Conservation (phyloP, 2,329 filamentous ascomycete genomes). For the Cercospora brassicicola region DNA sequence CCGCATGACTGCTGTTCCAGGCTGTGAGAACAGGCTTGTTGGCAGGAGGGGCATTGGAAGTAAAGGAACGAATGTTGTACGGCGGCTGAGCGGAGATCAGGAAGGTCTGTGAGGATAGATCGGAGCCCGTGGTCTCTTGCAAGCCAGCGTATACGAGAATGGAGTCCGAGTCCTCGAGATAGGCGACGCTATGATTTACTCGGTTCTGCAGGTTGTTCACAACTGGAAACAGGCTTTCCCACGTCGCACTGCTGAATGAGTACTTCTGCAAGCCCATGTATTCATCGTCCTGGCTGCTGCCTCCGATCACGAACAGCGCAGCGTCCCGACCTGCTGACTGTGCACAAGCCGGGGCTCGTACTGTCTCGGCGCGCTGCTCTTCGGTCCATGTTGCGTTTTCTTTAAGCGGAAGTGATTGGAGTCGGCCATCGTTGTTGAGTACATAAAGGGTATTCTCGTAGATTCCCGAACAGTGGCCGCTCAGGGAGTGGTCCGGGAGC, state of each 20-base stretch:
- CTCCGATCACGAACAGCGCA: conserved; percentile 79
- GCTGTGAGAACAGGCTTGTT: conserved; percentile 69
- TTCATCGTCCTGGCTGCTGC: conserved; percentile 55
- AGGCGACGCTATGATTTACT: conserved; percentile 72
- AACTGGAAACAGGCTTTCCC: conserved; percentile 56
- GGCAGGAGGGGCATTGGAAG: conserved; percentile 61
- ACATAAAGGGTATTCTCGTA: conserved; percentile 81
- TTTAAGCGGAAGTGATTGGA: conserved; percentile 70
- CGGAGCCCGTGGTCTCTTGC: conserved; percentile 56
- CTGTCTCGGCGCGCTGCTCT: conserved; percentile 65
- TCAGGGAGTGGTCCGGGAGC: conserved; percentile 66
- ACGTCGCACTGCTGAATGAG: conserved; percentile 57
- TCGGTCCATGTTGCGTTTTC: conserved; percentile 70
- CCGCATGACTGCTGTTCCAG: conserved; percentile 70
- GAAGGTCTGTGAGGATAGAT: conserved; percentile 71
- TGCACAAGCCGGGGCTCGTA: conserved; percentile 76
- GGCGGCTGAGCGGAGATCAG: conserved; percentile 67
- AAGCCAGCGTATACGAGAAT: conserved; percentile 81
- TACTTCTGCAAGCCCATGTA: conserved; percentile 77
- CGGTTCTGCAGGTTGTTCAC: conserved; percentile 65
- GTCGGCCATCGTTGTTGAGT: conserved; percentile 67
- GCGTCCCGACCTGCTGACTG: conserved; percentile 63
- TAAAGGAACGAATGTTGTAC: conserved; percentile 61
- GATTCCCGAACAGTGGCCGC: conserved; percentile 78
- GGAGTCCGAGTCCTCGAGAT: conserved; percentile 66